Conservation (phyloP, 2,329 filamentous ascomycete genomes). For the Biscogniauxia sp. region DNA sequence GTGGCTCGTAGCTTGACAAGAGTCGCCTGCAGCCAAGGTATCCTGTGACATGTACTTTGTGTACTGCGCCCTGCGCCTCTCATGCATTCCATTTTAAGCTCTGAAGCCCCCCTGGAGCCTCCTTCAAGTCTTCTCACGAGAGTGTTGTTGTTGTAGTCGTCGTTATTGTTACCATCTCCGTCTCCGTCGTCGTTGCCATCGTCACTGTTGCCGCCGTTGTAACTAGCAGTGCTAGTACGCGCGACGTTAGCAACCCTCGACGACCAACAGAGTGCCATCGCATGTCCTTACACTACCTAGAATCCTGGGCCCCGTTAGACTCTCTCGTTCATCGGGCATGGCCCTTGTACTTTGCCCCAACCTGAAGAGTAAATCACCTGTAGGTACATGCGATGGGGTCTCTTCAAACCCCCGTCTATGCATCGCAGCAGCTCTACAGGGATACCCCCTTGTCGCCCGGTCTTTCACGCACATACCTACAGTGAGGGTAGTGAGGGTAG, state of each 20-base stretch:
- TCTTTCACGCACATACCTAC: constrained; percentile 22
- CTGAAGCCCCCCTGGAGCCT: neutral
- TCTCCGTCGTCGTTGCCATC: neutral
- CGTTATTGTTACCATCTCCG: too few relatives aligned
- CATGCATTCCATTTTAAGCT: constrained; percentile 1
- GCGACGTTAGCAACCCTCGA: neutral
- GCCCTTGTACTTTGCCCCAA: neutral
- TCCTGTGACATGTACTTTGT: constrained; percentile 2
- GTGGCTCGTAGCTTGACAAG: constrained; percentile 16
- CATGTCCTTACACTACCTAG: neutral
- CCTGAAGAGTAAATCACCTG: constrained; percentile 16
- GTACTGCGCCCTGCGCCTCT: neutral
- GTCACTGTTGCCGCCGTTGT: neutral
- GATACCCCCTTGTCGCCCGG: constrained; percentile 25
- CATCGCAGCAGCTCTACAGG: constrained; percentile 28
- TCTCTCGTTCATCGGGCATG: neutral
- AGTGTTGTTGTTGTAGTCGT: too few relatives aligned
- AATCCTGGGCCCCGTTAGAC: neutral
- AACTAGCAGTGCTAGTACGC: neutral
- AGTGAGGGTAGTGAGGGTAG: constrained; percentile 20
- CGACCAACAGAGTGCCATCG: neutral
- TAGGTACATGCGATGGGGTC: constrained; percentile 27
- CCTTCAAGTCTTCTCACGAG: too few relatives aligned
- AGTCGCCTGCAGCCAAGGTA: neutral
- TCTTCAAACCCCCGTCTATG: constrained; percentile 24